Base-by-base conservation (phyloP, 2,329 filamentous ascomycete genomes). In the Rutstroemia sp. region DNA sequence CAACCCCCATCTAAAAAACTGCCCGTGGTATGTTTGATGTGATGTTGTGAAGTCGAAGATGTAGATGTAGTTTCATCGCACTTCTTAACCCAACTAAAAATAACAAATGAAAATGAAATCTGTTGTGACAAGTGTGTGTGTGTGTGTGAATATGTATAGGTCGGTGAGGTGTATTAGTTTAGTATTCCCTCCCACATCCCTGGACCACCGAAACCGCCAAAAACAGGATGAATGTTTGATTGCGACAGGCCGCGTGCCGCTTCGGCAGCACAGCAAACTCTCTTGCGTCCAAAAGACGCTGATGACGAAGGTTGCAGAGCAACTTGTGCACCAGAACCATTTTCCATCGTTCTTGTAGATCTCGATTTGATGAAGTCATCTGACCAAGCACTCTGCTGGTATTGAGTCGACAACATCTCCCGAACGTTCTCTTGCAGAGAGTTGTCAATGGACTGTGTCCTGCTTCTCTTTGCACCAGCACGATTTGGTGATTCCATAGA, bases 161-260 rank as follows among this genome's bases (percentile, higher is more conserved):
- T 51, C 40, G 12, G 51, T 47, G 34, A 51, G 48, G 51, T 51
- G 47, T 48, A 72, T 58, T 58, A 68, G 71, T 73, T 82, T 61
- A 87, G 72, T 61, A 87, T 82, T 55, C 78, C 81, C 58, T 80
- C 75, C 84, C 84, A 87, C 81, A 87, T 86, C 52, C 83, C 82
- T 40, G 81, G 79, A 38, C 80, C 81, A 45, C 76, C 75, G 34
- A 77, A 70, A 48, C 71, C 78, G 58, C 75, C 77, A 57, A 78
- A 72, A 44, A 74, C 75, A 47, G 77, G 73, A 63, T 81, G 78
- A 45, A 78, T 68, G 21, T 73, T 69, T 45, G 75, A 70, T 58
- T 76, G 73, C 59, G 72, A 71, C 65, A 78, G 78, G 42, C 73
- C 70, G 58, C 72, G 74, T 19, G 75, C 73, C 54, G 77, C 80